These are phyloP conservation scores for Drosera capensis DNA, from an alignment of 148 eudicot species.

Conservation along the genomic window DNA sequence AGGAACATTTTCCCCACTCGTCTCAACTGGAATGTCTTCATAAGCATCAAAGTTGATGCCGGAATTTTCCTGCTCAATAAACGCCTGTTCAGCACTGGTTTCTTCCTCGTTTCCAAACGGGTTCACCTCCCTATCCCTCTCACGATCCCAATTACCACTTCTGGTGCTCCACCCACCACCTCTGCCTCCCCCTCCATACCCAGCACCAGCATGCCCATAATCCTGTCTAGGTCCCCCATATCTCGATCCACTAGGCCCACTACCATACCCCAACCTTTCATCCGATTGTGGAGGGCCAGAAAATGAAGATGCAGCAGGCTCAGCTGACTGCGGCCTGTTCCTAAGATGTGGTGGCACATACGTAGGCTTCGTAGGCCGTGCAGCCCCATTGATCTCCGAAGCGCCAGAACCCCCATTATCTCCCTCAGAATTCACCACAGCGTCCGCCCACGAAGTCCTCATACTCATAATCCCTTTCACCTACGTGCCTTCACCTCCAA, in stretches of 20 bases:
- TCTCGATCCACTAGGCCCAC: conserved; percentile 23
- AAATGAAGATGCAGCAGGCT: conserved; percentile 6
- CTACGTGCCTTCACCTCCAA: neutral
- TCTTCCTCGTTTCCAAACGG: conserved; percentile 60
- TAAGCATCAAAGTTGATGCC: conserved; percentile 57
- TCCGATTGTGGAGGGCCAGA: conserved; percentile 8
- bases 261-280: conserved; percentile 23
- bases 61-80: conserved; percentile 32
- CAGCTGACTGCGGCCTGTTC: conserved; percentile 16
- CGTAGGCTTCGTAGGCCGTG: conserved; percentile 29
- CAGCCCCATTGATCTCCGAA: conserved; percentile 11
- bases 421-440: conserved; percentile 21
- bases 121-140: conserved; percentile 29
- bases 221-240: conserved; percentile 23
- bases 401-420: conserved; percentile 25
- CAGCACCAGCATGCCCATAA: conserved; percentile 24
- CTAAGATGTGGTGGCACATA: conserved; percentile 82
- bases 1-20: conserved; percentile 43
- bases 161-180: conserved; percentile 35
- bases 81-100: conserved; percentile 25
- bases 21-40: conserved; percentile 56
- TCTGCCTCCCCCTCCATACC: conserved; percentile 33
- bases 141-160: too few species aligned
- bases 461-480: conserved; percentile 11
- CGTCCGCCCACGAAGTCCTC: conserved; percentile 58